These are phyloP conservation scores for Glutinoglossum americanum DNA, from an alignment of 495 filamentous ascomycete species.

Conservation along the genomic window DNA sequence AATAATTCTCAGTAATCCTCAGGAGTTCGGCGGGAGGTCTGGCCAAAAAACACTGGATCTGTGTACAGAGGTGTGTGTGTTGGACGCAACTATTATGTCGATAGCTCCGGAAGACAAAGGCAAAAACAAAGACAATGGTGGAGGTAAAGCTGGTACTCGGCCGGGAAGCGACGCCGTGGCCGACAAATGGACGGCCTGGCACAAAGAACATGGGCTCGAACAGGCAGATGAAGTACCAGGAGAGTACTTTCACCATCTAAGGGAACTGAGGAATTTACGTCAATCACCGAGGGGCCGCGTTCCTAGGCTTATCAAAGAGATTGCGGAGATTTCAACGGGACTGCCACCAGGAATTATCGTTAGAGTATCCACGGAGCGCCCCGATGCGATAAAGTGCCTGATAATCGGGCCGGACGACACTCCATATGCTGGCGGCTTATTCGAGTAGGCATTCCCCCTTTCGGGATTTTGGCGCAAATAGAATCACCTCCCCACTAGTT, in stretches of 20 bases:
- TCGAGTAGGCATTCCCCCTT: conserved; percentile 3
- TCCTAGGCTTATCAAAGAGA: neutral
- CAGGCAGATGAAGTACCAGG: neutral
- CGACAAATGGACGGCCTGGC: neutral
- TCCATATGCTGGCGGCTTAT: neutral
- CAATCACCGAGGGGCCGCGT: neutral
- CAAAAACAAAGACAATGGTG: neutral
- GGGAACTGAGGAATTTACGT: neutral
- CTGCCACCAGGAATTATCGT: conserved; percentile 1
- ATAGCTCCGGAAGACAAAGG: neutral
- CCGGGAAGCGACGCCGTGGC: neutral
- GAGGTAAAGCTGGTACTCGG: neutral
- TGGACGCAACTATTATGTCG: neutral
- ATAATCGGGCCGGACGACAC: conserved; percentile 1
- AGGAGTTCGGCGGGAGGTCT: neutral
- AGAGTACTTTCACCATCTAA: neutral
- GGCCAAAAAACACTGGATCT: neutral
- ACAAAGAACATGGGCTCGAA: neutral
- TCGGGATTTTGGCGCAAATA: no score
- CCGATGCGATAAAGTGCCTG: neutral
- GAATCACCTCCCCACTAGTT: no score
- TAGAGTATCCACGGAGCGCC: neutral
- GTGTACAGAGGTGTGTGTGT: neutral
- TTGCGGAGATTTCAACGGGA: neutral
- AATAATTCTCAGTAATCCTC: neutral